These are phyloP conservation scores for Musa acuminata DNA, from an alignment of 176 grass and related monocot species.

Conservation along the genomic window DNA sequence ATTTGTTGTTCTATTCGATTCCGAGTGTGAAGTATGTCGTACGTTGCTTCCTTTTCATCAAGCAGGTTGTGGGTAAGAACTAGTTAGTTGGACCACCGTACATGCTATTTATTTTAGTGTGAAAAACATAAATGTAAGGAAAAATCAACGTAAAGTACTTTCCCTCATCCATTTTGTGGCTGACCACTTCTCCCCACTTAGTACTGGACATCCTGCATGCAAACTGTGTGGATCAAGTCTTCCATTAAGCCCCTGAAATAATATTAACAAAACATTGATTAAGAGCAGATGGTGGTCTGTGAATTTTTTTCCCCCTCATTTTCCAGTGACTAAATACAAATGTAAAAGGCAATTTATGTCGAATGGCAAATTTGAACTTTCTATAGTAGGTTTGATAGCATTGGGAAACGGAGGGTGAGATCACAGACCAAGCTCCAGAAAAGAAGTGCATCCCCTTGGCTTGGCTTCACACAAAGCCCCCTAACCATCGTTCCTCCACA, in stretches of 20 bases:
- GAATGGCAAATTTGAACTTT: no score
- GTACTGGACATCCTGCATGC: slow-evolving; percentile 70
- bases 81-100: no score
- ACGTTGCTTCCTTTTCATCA: no score
- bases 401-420: neutral
- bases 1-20: no score
- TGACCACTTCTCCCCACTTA: slow-evolving; percentile 91
- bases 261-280: no score
- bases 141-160: slow-evolving; percentile 20
- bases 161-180: slow-evolving; percentile 98
- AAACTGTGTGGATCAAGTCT: slow-evolving; percentile 51
- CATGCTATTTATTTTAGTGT: neutral
- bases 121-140: neutral
- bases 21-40: no score
- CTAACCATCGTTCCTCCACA: slow-evolving; percentile 64
- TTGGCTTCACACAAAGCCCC: slow-evolving; percentile 76
- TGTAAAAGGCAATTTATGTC: no score
- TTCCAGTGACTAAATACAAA: no score
- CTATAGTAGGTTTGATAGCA: no score
- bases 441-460: slow-evolving; percentile 81
- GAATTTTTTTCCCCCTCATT: no score
- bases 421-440: slow-evolving; percentile 82
- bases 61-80: no score
- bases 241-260: slow-evolving; percentile 60
- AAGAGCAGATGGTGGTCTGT: neutral